A percentile compares a stretch with the other conserved stretches of the same genome.
phyloP scores from a whole-genome alignment of 2,329 filamentous ascomycete genomes.

The Colletotrichum zoysiae region DNA sequence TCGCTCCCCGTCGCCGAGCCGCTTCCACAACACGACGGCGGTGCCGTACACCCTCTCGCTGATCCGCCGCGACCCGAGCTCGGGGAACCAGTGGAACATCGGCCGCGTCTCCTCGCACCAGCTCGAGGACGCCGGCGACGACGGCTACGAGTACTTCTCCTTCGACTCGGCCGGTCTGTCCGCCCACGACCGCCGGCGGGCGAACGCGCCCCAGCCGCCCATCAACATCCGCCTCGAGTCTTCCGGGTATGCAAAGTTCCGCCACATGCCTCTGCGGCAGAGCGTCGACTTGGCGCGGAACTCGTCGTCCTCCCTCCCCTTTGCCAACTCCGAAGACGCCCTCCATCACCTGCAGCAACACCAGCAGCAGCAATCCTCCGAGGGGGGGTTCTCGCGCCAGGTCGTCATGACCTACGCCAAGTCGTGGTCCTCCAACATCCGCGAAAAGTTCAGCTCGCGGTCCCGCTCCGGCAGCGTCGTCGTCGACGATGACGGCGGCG shows the following conservation, averaged over 20 bases:
- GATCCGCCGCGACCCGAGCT: constrained; percentile 79
- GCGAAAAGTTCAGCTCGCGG: constrained; percentile 57
- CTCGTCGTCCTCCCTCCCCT: constrained; percentile 26
- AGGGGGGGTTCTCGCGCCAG: constrained; percentile 63
- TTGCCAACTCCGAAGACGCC: constrained; percentile 37
- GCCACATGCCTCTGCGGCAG: constrained; percentile 59
- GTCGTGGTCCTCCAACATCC: constrained; percentile 62
- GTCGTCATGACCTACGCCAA: constrained; percentile 70
- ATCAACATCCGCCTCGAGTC: constrained; percentile 67
- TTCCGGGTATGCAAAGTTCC: constrained; percentile 70
- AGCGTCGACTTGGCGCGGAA: constrained; percentile 49
- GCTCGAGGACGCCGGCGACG: constrained; percentile 54
- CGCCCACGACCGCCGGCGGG: constrained; percentile 43
- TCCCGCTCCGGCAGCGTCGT: constrained; percentile 45
- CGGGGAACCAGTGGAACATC: constrained; percentile 81
- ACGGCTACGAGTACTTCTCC: constrained; percentile 46
- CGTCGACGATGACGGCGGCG: constrained; percentile 26
- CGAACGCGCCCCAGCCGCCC: constrained; percentile 50
- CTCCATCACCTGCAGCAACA: constrained; percentile 30
- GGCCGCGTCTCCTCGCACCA: constrained; percentile 72
- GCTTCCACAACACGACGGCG: constrained; percentile 50
- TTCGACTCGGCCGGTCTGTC: constrained; percentile 41
- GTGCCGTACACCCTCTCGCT: constrained; percentile 69
- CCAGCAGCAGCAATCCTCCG: constrained; percentile 24
- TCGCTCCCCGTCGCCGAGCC: constrained; percentile 55